Base-by-base conservation (phyloP, 371 early-diverging fungal species). In the Pancytospora philotis region DNA sequence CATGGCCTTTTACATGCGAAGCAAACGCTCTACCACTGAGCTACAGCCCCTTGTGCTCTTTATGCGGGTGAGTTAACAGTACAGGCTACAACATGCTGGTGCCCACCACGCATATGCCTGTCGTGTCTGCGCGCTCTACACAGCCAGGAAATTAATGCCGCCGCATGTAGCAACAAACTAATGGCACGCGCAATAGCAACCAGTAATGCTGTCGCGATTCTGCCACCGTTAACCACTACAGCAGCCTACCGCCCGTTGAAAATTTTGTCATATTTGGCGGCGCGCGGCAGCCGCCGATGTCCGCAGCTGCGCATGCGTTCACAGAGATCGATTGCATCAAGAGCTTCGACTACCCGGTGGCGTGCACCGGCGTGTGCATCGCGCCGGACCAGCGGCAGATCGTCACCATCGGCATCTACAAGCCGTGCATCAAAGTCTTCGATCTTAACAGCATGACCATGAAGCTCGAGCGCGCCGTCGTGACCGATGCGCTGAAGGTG, bases 391-490 rank as follows among this genome's bases (percentile, higher is more conserved):
- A 25, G 36, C 13, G 30, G 10, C 6, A 28, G 30, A 8, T 36
- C 4, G 10, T 59, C 6, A 36, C 59, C 35, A 90, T 92, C 1
- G 98, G 94, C 78, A 89, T 90, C 2, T 98, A 98, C 80, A 92
- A 94, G 79, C 98, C 98, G 19, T 92, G 91, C 75, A 87, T 95
- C 76, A 86, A 92, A 62, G 90, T 92, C 0, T 95, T 83, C 72
- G 97, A 96, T 58, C 88, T 88, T 68, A 77, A 86, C 1, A 88
- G 94, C 72, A 84, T 91, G 82, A 85, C 92, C 1, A 87, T 93
- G 87, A 94, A 95, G 83, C 90, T 95, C 77, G 94, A 96, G 70
- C 86, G 98, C 51, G 93, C 95, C 80, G 87, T 89, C 0, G 90
- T 93, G 68, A 78, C 86, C 4, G 98, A 98, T 76, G 90, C 90